phyloP scores from a whole-genome alignment of 2,329 filamentous ascomycete genomes.

The Penicillium italicum region DNA sequence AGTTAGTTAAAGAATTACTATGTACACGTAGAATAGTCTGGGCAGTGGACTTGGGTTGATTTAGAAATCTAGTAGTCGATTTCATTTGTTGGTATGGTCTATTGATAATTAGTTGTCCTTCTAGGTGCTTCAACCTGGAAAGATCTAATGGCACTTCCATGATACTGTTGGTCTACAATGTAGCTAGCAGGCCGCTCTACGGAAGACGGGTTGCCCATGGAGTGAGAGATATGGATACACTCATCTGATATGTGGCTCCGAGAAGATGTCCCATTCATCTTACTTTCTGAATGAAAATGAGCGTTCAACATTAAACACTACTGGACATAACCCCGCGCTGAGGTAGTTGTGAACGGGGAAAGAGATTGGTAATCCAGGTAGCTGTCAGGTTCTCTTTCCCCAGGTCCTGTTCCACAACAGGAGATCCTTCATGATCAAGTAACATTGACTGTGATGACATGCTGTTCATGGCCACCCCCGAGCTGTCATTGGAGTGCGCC shows the following conservation, averaged over 20 bases:
- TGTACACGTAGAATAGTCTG: neutral
- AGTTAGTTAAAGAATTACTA: neutral
- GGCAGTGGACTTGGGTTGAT: neutral
- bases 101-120: neutral
- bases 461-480: slow-evolving; percentile 7
- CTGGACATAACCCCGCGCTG: neutral
- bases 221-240: neutral
- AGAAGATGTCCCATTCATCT: neutral
- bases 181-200: neutral
- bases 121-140: neutral
- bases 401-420: neutral
- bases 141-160: neutral
- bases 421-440: slow-evolving; percentile 25
- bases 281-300: neutral
- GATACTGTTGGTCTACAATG: neutral
- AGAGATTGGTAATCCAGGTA: slow-evolving; percentile 8
- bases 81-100: neutral
- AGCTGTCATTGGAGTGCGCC: slow-evolving; percentile 1
- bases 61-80: neutral
- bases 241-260: neutral
- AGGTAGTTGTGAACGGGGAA: neutral
- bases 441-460: slow-evolving; percentile 36
- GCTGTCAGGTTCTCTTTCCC: neutral
- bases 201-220: neutral
- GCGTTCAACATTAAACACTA: neutral